Percentiles rank a stretch among this genome's conserved stretches.
Conservation (phyloP, 495 filamentous ascomycete species). For the Talaromyces wortmannii region DNA sequence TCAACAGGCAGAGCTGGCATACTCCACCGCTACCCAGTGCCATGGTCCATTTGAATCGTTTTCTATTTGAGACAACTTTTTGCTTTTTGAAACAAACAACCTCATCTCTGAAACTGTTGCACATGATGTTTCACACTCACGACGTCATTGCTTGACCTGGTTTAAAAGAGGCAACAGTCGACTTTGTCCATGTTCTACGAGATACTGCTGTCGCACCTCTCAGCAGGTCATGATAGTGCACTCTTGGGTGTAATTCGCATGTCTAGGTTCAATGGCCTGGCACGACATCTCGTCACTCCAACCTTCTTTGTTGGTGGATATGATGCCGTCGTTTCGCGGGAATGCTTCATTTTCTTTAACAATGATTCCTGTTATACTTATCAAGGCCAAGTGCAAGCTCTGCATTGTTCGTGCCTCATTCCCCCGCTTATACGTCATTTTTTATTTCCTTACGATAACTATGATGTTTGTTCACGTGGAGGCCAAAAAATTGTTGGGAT, state of each 20-base stretch:
- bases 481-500: background rate
- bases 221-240: background rate
- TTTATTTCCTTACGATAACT: background rate
- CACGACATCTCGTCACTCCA: background rate
- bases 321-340: background rate
- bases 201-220: background rate
- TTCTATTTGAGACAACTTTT: background rate
- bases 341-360: constrained; percentile 8
- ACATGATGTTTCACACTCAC: constrained; percentile 1
- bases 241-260: background rate
- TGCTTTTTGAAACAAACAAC: background rate
- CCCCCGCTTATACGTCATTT: background rate
- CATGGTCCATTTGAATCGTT: constrained; percentile 1
- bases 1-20: background rate
- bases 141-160: constrained; percentile 1
- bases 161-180: background rate
- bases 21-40: background rate
- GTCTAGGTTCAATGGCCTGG: background rate
- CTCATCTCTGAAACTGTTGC: background rate
- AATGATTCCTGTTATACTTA: constrained; percentile 13
- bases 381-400: background rate
- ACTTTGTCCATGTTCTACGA: background rate
- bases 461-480: background rate
- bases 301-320: background rate
- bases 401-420: background rate